These are phyloP conservation scores for Irpex lacteus DNA, from an alignment of 1,284 basidiomycete species.

Conservation along the genomic window DNA sequence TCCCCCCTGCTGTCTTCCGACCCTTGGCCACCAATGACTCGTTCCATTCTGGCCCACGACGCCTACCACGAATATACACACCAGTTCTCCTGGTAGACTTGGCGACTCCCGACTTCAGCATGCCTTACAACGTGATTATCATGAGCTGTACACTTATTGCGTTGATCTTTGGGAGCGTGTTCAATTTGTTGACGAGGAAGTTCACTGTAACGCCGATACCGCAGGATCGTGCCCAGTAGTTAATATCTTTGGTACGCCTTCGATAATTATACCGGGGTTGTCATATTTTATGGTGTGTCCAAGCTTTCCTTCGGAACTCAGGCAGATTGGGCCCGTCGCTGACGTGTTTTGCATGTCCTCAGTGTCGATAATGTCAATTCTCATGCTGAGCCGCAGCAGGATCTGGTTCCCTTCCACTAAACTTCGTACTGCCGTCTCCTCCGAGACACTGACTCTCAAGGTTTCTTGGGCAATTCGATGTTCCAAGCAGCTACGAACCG, in stretches of 20 bases:
- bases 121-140: constrained; percentile 99
- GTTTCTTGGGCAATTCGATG: no score
- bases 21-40: constrained; percentile 31
- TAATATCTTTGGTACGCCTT: neutral
- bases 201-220: neutral
- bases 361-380: neutral
- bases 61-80: constrained; percentile 66
- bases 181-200: constrained; percentile 82
- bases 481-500: no score
- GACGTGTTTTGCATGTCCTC: neutral
- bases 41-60: neutral
- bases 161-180: constrained; percentile 89
- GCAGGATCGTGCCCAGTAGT: neutral
- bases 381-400: no score
- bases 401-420: no score
- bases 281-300: neutral
- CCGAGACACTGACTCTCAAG: no score
- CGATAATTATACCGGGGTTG: neutral
- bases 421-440: no score
- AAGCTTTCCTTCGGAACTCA: neutral
- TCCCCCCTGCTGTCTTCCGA: constrained; percentile 79
- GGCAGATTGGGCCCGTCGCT: neutral
- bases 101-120: constrained; percentile 96
- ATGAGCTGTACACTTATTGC: constrained; percentile 90
- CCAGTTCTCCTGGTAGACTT: constrained; percentile 83